phyloP scores from a whole-genome alignment of 192 early-diverging fungal genomes.

The Coemansia sp. region DNA sequence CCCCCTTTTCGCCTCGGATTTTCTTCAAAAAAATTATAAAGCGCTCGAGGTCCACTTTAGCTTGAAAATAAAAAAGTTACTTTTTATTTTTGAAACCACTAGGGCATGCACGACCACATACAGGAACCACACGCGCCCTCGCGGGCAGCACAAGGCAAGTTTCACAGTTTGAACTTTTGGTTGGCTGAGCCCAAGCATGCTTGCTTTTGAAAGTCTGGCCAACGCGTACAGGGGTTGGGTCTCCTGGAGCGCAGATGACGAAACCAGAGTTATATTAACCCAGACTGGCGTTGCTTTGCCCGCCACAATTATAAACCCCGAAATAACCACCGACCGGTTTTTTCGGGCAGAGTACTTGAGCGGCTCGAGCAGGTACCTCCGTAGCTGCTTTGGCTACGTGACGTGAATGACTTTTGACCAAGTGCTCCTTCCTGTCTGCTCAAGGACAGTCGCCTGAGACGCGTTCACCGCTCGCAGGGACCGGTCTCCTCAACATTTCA shows the following conservation, averaged over 20 bases:
- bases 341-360: no score
- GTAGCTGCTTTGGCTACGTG: no score
- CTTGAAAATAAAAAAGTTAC: neutral
- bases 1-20: neutral
- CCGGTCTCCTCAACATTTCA: no score
- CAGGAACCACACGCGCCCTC: neutral
- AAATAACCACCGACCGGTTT: neutral
- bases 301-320: neutral
- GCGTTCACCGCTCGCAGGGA: no score
- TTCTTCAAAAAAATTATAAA: neutral
- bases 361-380: no score
- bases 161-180: neutral
- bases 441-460: no score
- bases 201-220: no score
- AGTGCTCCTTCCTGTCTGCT: no score
- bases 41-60: neutral
- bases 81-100: neutral
- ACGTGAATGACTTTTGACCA: no score
- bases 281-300: no score
- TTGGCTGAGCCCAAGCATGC: neutral
- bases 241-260: neutral
- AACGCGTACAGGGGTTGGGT: neutral
- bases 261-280: neutral
- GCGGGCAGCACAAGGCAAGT: conserved; percentile 7
- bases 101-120: neutral